These are phyloP conservation scores for Fennellomyces sp. DNA, from an alignment of 371 early-diverging fungal species.

Conservation along the genomic window DNA sequence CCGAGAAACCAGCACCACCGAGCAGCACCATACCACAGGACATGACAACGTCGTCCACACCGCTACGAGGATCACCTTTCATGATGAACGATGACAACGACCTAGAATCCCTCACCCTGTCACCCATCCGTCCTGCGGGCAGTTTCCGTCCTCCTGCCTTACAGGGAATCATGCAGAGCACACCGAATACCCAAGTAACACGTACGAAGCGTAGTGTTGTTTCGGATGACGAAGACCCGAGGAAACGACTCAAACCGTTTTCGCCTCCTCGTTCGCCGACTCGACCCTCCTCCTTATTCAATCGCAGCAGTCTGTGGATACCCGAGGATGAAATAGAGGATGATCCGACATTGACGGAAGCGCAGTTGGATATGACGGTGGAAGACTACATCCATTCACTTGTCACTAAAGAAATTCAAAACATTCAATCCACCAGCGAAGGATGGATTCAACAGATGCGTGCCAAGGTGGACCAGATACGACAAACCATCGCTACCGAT, in stretches of 20 bases:
- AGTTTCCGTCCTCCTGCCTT: background rate
- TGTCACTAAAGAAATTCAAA: background rate
- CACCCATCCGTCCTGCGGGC: background rate
- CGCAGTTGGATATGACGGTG: slow-evolving; percentile 13
- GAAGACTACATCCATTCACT: slow-evolving; percentile 7
- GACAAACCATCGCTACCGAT: too few species aligned
- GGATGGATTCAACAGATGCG: background rate
- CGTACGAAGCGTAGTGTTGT: background rate
- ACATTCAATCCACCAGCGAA: background rate
- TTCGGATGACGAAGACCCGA: background rate
- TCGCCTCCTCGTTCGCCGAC: background rate
- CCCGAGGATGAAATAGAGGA: background rate
- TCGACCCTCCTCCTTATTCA: too few species aligned
- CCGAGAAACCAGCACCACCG: too few species aligned
- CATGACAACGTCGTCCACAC: background rate
- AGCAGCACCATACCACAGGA: too few species aligned
- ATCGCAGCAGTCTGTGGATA: background rate
- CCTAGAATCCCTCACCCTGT: background rate
- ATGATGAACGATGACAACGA: background rate
- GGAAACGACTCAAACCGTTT: background rate
- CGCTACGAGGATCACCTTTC: background rate
- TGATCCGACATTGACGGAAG: background rate
- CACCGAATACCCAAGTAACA: background rate
- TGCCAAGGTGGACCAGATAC: background rate
- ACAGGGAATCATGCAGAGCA: slow-evolving; percentile 1